A percentile compares a stretch with the other conserved stretches of the same genome.
Evolutionary conservation across 2,329 filamentous ascomycete species (phyloP).

Genomic region (Pseudogymnoascus sp.): DNA sequence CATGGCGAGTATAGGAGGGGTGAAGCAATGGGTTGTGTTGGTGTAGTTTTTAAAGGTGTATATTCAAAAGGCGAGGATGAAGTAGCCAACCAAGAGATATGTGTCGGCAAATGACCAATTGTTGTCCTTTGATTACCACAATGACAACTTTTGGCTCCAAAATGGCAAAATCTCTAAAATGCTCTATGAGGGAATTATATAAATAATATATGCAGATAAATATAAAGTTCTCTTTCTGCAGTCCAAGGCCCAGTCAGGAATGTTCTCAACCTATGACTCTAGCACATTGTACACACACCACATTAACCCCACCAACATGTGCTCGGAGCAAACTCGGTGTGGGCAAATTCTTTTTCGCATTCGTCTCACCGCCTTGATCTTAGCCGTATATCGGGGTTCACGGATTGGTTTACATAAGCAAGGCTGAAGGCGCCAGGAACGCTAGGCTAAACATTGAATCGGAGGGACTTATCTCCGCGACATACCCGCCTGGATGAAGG

Average conservation of each 20-base stretch:
- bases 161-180: not conserved
- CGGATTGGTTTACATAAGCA: not conserved
- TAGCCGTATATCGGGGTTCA: not conserved
- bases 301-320: not conserved
- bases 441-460: not conserved
- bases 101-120: conserved; percentile 7
- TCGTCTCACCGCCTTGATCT: conserved; percentile 3
- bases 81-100: not conserved
- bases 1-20: conserved; percentile 22
- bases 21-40: conserved; percentile 11
- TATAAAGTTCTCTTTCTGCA: not conserved
- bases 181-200: not conserved
- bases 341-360: conserved; percentile 11
- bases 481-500: conserved; percentile 5
- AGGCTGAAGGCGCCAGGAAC: conserved; percentile 1
- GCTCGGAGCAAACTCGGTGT: conserved; percentile 6
- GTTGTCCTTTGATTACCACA: conserved; percentile 4
- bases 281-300: conserved; percentile 1
- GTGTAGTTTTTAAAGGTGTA: conserved; percentile 4
- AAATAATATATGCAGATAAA: not conserved
- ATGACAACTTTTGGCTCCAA: not conserved
- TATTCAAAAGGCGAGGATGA: not conserved
- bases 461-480: conserved; percentile 2
- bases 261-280: conserved; percentile 4
- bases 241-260: not conserved